phyloP scores from a whole-genome alignment of 75 land plant genomes.

The Selaginella tamariscina region DNA sequence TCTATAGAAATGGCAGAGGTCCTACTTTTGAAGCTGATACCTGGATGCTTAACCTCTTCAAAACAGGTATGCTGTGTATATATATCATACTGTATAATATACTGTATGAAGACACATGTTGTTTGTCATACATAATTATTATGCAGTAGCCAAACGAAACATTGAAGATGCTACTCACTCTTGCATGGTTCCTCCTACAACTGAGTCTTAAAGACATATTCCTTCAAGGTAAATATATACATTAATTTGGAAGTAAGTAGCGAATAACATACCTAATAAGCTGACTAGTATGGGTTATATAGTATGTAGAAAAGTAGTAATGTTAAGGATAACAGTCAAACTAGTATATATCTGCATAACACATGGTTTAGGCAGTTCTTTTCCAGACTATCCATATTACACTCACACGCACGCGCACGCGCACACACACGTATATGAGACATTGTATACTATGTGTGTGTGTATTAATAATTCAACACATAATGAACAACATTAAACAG shows the following conservation, averaged over 20 bases:
- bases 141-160: conserved; percentile 48
- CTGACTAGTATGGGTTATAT: too few species aligned
- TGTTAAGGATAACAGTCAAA: too few species aligned
- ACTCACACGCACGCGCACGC: conserved; percentile 21
- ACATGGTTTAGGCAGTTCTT: neutral
- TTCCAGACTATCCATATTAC: conserved; percentile 25
- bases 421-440: too few species aligned
- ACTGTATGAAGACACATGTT: neutral
- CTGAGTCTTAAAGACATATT: conserved; percentile 83
- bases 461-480: too few species aligned
- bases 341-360: too few species aligned
- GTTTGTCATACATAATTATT: neutral
- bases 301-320: too few species aligned
- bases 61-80: conserved; percentile 34
- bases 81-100: neutral
- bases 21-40: conserved; percentile 68
- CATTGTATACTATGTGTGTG: too few species aligned
- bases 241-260: too few species aligned
- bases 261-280: too few species aligned
- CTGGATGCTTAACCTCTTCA: conserved; percentile 56
- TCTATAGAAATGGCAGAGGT: conserved; percentile 87
- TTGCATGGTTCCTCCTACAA: conserved; percentile 53
- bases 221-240: conserved; percentile 45
- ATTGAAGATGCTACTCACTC: conserved; percentile 46
- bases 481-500: too few species aligned